Conservation (phyloP, 805 yeast genomes). For the Tetrapisispora fleetii region DNA sequence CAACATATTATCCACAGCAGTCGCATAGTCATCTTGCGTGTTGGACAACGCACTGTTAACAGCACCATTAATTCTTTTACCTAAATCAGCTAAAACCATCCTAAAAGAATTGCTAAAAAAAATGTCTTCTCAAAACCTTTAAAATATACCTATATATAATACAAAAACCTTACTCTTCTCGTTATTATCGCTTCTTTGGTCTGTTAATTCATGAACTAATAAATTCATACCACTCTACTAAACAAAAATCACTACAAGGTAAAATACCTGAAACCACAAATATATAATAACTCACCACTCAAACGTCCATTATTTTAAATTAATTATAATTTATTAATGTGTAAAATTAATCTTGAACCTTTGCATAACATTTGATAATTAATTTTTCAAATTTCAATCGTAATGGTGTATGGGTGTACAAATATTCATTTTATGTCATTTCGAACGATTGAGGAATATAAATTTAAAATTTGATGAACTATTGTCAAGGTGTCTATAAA, state of each 20-base stretch:
- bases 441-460: neutral
- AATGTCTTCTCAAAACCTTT: neutral
- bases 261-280: no score
- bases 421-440: neutral
- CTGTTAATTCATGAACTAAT: neutral
- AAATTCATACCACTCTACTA: no score
- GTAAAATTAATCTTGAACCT: neutral
- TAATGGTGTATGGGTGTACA: neutral
- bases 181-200: neutral
- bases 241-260: no score
- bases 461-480: no score
- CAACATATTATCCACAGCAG: constrained; percentile 59
- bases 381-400: neutral
- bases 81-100: constrained; percentile 76
- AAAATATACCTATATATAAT: no score
- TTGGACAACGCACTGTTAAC: constrained; percentile 52
- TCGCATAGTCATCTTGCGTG: constrained; percentile 45
- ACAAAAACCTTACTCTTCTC: no score
- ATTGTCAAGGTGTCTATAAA: neutral
- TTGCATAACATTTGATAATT: neutral
- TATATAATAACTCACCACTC: no score
- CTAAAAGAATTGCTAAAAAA: neutral
- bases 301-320: no score
- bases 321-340: neutral
- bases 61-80: constrained; percentile 66